Evolutionary conservation across 1,284 basidiomycete genomes (phyloP), one percentile per base, ranked within the genome.

Genomic region (Volvariella volvacea): DNA sequence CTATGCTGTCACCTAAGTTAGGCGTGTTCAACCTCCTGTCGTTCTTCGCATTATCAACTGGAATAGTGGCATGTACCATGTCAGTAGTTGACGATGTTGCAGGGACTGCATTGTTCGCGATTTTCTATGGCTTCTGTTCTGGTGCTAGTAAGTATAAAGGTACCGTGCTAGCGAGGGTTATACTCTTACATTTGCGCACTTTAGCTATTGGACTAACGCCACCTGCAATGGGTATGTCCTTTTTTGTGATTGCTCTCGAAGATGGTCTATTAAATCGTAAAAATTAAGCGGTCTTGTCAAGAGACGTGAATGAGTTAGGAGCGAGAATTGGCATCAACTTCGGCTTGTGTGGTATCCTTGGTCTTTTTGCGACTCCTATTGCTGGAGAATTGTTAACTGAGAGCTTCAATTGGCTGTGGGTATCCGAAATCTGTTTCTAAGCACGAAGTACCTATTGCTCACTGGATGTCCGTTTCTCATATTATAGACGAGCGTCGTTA

Each of bases 1-100:
- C 67, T 32, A 60, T 68, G 41, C 53, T 72, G 41, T 70, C 71
- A 14, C 66, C 71, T 49, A 55, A 52, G 20, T 48, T 71, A 38
- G 74, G 74, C 22, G 64, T 63, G 8, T 59, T 62, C 48, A 69
- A 68, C 45, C 22, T 58, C 3, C 33, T 50, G 2, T 28, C 51
- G 7, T 43, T 54, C 2, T 54, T 50, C 39, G 54, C 50, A 1
- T 3, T 50, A 21, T 42, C 16, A 4, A 46, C 41, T 22, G 48
- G 50, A 3, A 52, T 58, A 43, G 46, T 59, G 15, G 54, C 60
- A 6, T 56, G 63, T 0, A 59, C 59, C 28, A 57, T 68, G 43
- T 47, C 47, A 6, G 43, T 47, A 15, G 48, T 53, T 17, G 45
- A 44, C 7, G 39, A 45, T 15, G 34, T 46, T 4, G 50, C 48